Evolutionary conservation across 108 stramenopile species (phyloP).

Genomic region (Cyclotella cryptica): DNA sequence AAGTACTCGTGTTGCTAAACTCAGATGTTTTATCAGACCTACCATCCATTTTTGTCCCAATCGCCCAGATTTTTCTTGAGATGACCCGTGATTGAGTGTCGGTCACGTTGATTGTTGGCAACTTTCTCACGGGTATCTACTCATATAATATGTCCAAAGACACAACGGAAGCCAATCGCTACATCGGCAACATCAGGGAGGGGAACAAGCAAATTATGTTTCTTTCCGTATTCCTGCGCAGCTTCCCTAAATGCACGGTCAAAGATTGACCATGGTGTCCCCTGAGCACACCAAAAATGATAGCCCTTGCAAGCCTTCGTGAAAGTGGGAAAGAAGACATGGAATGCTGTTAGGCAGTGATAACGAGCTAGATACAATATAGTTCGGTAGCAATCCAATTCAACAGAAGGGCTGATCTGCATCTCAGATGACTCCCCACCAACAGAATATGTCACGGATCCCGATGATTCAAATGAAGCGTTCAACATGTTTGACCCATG

Average conservation of each 20-base stretch:
- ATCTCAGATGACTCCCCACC: conserved; percentile 26
- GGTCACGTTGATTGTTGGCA: too few relatives aligned
- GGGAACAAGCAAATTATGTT: conserved; percentile 43
- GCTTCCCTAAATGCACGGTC: conserved; percentile 86
- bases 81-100: too few relatives aligned
- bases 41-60: too few relatives aligned
- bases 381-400: conserved; percentile 82
- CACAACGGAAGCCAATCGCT: conserved; percentile 82
- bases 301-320: conserved; percentile 84
- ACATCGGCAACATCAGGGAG: conserved; percentile 80
- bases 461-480: conserved; percentile 47
- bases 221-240: conserved; percentile 53
- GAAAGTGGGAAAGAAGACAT: conserved; percentile 56
- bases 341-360: conserved; percentile 85
- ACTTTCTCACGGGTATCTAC: background rate
- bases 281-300: conserved; percentile 87
- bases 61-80: too few relatives aligned
- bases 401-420: conserved; percentile 16
- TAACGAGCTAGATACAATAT: conserved; percentile 83
- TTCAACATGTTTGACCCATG: conserved; percentile 10
- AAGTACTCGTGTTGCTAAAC: too few relatives aligned
- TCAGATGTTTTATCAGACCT: too few relatives aligned
- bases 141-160: conserved; percentile 86
- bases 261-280: conserved; percentile 78
- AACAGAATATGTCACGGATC: conserved; percentile 10